Base-by-base conservation (phyloP, 495 filamentous ascomycete species). In the Bryoglossum gracile region DNA sequence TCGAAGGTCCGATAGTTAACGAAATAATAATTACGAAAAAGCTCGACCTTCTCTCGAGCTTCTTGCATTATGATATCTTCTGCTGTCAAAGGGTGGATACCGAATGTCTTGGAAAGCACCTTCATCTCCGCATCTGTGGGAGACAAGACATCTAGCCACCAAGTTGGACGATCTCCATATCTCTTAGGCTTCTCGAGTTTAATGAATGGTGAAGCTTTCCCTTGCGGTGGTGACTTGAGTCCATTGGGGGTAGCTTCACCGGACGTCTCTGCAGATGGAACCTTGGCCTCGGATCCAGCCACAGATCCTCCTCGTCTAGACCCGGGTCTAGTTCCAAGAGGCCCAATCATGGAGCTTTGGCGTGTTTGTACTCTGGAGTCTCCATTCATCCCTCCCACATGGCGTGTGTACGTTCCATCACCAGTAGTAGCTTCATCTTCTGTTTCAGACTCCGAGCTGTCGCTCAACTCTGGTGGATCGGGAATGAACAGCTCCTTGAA, bases 41-140 rank as follows among this genome's bases (percentile, higher is more conserved):
- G 78, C 66, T 98, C 92, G 6, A 98, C 94, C 68, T 98, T 98
- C 59, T 98, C 92, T 8, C 92, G 87, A 37, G 87, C 83, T 68
- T 98, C 92, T 62, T 97, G 87, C 70, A 94, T 82, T 78, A 95
- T 82, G 64, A 98, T 97, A 64, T 98, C 92, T 62, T 98, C 92
- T 17, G 86, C 82, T 0, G 92, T 98, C 40, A 98, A 68, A 2
- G 91, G 89, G 65, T 98, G 92, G 41, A 98, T 94, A 6, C 86
- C 84, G 62, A 98, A 98, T 0, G 91, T 80, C 61, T 94, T 94
- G 30, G 89, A 81, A 17, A 98, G 72, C 24, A 92, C 80, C 49
- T 84, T 84, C 87, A 97, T 94, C 66, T 98, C 92, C 9, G 80
- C 77, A 43, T 94, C 88, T 4, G 90, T 96, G 3, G 92, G 92